Conservation (phyloP, 2,329 filamentous ascomycete genomes). For the Venturia carpophila region DNA sequence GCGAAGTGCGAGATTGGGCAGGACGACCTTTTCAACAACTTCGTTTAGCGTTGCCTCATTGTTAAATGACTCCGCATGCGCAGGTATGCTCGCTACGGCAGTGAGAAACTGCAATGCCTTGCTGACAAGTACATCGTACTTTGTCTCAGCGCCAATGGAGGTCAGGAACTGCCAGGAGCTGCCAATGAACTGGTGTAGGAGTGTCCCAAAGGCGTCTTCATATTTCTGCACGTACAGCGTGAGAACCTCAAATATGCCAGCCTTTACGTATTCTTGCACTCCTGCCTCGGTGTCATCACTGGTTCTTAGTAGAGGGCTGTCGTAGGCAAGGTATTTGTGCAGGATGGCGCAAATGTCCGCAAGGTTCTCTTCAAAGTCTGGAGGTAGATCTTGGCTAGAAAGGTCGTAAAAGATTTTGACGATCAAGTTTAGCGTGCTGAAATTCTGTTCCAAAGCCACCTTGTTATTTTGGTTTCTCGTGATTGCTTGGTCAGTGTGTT, state of each 20-base stretch:
- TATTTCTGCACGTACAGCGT: slow-evolving; percentile 91
- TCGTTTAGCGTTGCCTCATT: slow-evolving; percentile 69
- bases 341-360: slow-evolving; percentile 67
- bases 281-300: slow-evolving; percentile 87
- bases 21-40: slow-evolving; percentile 89
- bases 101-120: slow-evolving; percentile 92
- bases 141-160: slow-evolving; percentile 74
- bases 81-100: slow-evolving; percentile 68
- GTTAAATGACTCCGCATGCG: slow-evolving; percentile 81
- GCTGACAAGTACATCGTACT: slow-evolving; percentile 91
- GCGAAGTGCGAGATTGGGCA: slow-evolving; percentile 84
- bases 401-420: slow-evolving; percentile 93
- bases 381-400: slow-evolving; percentile 93
- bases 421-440: slow-evolving; percentile 78
- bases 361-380: slow-evolving; percentile 87
- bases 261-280: slow-evolving; percentile 76
- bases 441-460: slow-evolving; percentile 64
- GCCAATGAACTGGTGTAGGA: slow-evolving; percentile 76
- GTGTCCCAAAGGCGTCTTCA: slow-evolving; percentile 80
- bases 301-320: slow-evolving; percentile 73
- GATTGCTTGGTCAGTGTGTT: slow-evolving; percentile 62
- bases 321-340: slow-evolving; percentile 88
- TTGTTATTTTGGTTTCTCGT: slow-evolving; percentile 69
- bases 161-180: slow-evolving; percentile 90
- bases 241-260: slow-evolving; percentile 85